Evolutionary conservation across 2,329 filamentous ascomycete genomes (phyloP).

Genomic region (Ophiosphaerella korrae): DNA sequence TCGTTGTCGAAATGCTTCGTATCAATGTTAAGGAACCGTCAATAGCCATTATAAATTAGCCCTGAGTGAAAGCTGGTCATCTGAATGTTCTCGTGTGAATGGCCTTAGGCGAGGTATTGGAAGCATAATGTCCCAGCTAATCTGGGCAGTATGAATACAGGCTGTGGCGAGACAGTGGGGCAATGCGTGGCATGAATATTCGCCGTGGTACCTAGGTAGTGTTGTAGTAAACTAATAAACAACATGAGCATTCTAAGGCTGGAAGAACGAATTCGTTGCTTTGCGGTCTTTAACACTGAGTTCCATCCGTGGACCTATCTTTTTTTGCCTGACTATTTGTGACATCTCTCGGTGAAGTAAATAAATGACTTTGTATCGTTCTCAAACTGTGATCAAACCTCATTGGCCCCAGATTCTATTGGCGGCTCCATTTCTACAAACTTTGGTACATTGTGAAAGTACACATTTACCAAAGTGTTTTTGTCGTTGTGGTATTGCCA

Average conservation of each 20-base stretch:
- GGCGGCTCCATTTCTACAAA: neutral
- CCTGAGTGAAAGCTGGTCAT: conserved; percentile 11
- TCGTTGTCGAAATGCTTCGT: neutral
- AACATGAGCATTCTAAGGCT: neutral
- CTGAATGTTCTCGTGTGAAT: conserved; percentile 9
- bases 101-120: conserved; percentile 6
- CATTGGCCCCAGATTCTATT: conserved; percentile 5
- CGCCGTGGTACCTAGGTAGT: conserved; percentile 9
- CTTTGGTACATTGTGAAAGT: conserved; percentile 11
- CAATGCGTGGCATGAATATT: conserved; percentile 5
- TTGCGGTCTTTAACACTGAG: no score
- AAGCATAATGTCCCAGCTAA: conserved; percentile 3
- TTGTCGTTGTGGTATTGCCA: conserved; percentile 5
- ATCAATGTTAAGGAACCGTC: neutral
- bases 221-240: conserved; percentile 7
- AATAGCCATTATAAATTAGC: neutral
- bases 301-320: conserved; percentile 2
- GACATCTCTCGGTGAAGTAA: conserved; percentile 6
- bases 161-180: neutral
- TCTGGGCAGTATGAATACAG: conserved; percentile 9
- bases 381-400: conserved; percentile 12
- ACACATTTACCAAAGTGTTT: conserved; percentile 8
- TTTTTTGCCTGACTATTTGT: conserved; percentile 4
- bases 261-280: no score
- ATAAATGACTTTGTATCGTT: conserved; percentile 10